Base-by-base conservation (phyloP, 2,329 filamentous ascomycete genomes). In the Pseudogymnoascus sp. region DNA sequence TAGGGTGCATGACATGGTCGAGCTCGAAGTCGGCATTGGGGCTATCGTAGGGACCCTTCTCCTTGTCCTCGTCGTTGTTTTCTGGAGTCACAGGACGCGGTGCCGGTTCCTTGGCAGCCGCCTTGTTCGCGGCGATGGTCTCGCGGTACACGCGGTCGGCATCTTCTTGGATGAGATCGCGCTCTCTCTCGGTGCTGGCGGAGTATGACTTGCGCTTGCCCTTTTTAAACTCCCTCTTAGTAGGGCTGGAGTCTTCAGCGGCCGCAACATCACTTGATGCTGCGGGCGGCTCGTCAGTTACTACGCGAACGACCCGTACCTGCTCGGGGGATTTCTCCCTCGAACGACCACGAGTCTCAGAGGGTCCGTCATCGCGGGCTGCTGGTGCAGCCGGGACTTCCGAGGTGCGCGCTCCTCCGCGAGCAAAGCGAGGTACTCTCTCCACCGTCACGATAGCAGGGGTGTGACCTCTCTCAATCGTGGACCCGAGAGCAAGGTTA, bases 11-110 rank as follows among this genome's bases (percentile, higher is more conserved):
- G 65, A 82, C 74, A 68, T 86, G 81, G 70, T 88, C 85, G 64
- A 87, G 82, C 61, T 76, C 78, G 62, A 88, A 84, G 71, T 88
- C 85, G n/a, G 85, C 85, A 69, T 88, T 78, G 1, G 85, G 85
- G 6, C 74, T 81, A 66, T 82, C 82, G 63, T 82, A 88, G 7
- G 74, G 79, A 62, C 78, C 80, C 73, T 81, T 81, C 10, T 73
- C 69, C 1, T 73, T 67, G 8, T 76, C 74, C 63, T 70, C 72
- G 1, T 40, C 34, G 4, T 77, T 73, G 34, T 80, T 77, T 62
- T 73, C 70, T 10, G 84, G 83, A 1, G 83, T 82, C 61, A 83
- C 78, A 63, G 87, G 83, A 59, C 77, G 76, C 53, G 78, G 70
- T 14, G 78, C 70, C 2, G 74, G 74, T 53, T 73, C 71, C 61